Evolutionary conservation across 2,329 filamentous ascomycete species (phyloP).

Genomic region (Plectosphaerella cucumerina): DNA sequence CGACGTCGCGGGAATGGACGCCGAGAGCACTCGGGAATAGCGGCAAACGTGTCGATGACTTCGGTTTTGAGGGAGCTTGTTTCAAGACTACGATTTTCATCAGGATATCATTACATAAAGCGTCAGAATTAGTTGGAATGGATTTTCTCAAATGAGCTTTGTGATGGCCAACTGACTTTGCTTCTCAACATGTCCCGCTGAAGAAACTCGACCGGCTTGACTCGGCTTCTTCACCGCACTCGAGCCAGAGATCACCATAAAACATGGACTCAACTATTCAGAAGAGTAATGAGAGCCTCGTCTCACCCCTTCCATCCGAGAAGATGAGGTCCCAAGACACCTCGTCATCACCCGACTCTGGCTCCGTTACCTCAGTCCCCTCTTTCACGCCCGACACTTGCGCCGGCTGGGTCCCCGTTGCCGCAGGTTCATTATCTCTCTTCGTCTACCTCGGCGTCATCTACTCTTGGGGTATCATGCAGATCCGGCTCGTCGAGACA

Average conservation of each 20-base stretch:
- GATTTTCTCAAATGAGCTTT: too few relatives aligned
- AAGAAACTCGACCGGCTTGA: too few relatives aligned
- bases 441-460: conserved; percentile 23
- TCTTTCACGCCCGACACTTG: neutral
- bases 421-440: conserved; percentile 16
- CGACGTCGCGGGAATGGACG: neutral
- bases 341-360: neutral
- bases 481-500: conserved; percentile 17
- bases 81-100: too few relatives aligned
- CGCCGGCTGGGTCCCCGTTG: conserved; percentile 19
- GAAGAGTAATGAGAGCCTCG: neutral
- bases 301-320: neutral
- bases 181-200: too few relatives aligned
- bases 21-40: neutral
- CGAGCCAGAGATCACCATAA: neutral
- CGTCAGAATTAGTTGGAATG: too few relatives aligned
- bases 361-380: neutral
- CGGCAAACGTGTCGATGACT: neutral
- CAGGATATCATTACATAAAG: too few relatives aligned
- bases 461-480: conserved; percentile 22
- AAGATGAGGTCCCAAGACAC: neutral
- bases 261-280: neutral
- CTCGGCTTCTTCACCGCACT: neutral
- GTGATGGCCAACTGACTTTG: too few relatives aligned
- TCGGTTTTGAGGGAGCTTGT: too few relatives aligned